A percentile compares a stretch with the other conserved stretches of the same genome.
Evolutionary conservation across 2,329 filamentous ascomycete genomes (phyloP).

Genomic region (Penicillium sp.): DNA sequence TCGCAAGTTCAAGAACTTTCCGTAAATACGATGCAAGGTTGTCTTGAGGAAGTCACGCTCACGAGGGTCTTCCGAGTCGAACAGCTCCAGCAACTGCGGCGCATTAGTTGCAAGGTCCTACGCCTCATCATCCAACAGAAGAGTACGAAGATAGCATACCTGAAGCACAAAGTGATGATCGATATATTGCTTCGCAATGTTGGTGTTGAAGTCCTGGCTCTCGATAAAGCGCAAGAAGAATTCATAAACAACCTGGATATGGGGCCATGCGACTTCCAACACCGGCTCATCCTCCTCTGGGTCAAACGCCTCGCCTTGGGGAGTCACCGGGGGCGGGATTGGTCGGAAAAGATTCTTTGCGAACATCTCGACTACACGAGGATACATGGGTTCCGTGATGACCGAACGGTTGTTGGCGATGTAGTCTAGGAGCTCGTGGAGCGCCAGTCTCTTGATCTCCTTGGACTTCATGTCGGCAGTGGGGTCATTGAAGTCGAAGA

Average conservation of each 20-base stretch:
- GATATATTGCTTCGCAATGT: conserved; percentile 97
- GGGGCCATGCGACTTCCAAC: conserved; percentile 94
- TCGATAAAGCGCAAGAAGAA: conserved; percentile 99
- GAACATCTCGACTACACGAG: conserved; percentile 97
- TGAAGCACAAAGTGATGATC: conserved; percentile 94
- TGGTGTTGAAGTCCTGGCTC: conserved; percentile 99
- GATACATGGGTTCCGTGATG: conserved; percentile 98
- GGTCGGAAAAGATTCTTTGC: conserved; percentile 96
- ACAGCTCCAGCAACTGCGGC: conserved; percentile 74
- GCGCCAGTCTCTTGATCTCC: conserved; percentile 92
- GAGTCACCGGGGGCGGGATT: conserved; percentile 93
- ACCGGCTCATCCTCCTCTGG: conserved; percentile 98
- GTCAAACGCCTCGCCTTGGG: conserved; percentile 95
- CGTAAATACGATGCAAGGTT: conserved; percentile 93
- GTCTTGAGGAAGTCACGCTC: conserved; percentile 98
- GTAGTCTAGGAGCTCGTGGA: conserved; percentile 94
- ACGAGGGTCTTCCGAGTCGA: conserved; percentile 93
- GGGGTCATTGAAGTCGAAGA: conserved; percentile 98
- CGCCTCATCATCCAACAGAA: not conserved
- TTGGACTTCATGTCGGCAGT: conserved; percentile 99
- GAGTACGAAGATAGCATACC: conserved; percentile 31
- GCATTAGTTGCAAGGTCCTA: conserved; percentile 14
- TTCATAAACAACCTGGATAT: conserved; percentile 98
- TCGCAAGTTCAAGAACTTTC: conserved; percentile 93
- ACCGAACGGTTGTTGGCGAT: conserved; percentile 97